Conservation (phyloP, 768 basidiomycete species). For the Wakefieldia striispora region DNA sequence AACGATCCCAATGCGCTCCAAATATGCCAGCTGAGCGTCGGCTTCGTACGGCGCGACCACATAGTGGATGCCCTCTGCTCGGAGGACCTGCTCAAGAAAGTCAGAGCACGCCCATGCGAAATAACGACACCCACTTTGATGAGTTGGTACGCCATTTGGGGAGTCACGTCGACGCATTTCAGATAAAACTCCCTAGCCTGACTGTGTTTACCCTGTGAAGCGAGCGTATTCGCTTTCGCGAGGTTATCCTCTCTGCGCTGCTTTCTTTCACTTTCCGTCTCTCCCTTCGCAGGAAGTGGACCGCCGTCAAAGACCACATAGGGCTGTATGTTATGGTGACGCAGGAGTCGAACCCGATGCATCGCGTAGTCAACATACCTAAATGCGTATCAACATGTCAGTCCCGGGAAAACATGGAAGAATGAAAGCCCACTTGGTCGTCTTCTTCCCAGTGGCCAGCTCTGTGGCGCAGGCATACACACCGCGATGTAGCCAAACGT, state of each 20-base stretch:
- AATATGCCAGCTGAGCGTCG: slow-evolving; percentile 92
- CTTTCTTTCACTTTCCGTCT: slow-evolving; percentile 80
- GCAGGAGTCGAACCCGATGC: slow-evolving; percentile 84
- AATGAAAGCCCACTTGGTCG: slow-evolving; percentile 65
- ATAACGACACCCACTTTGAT: slow-evolving; percentile 68
- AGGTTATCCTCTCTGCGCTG: slow-evolving; percentile 75
- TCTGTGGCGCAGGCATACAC: slow-evolving; percentile 89
- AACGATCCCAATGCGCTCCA: slow-evolving; percentile 78
- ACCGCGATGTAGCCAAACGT: slow-evolving; percentile 91
- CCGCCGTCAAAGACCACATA: slow-evolving; percentile 97
- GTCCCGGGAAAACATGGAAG: not conserved
- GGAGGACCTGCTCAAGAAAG: slow-evolving; percentile 62
- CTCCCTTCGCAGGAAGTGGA: slow-evolving; percentile 89
- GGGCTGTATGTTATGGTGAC: slow-evolving; percentile 81
- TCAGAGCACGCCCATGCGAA: slow-evolving; percentile 3
- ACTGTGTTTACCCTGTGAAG: slow-evolving; percentile 71
- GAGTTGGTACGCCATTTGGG: slow-evolving; percentile 95
- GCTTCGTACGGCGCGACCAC: slow-evolving; percentile 98
- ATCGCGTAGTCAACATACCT: slow-evolving; percentile 98
- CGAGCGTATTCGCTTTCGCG: slow-evolving; percentile 66
- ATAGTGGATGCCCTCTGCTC: slow-evolving; percentile 76
- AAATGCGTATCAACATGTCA: slow-evolving; percentile 5
- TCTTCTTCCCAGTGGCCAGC: slow-evolving; percentile 78
- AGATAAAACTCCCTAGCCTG: slow-evolving; percentile 88
- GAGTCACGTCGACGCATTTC: slow-evolving; percentile 93